Evolutionary conservation across 2,329 filamentous ascomycete genomes (phyloP).

Genomic region (Phyllosticta ampelicida): DNA sequence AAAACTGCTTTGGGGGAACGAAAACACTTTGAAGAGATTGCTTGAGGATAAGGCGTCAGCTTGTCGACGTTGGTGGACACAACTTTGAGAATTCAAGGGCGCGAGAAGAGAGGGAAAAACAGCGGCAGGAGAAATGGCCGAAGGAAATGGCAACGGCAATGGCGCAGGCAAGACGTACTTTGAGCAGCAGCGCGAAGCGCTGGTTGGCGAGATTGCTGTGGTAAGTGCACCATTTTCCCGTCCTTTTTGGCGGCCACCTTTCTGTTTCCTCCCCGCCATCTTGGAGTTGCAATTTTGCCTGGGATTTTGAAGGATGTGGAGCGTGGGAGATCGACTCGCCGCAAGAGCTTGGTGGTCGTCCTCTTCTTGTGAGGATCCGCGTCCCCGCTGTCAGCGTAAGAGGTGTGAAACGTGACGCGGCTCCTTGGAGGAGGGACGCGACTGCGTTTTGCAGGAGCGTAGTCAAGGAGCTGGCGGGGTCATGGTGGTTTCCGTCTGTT

Average conservation of each 20-base stretch:
- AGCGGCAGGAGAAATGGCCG: background rate
- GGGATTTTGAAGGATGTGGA: slow-evolving; percentile 21
- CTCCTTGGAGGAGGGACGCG: background rate
- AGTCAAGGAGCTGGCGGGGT: background rate
- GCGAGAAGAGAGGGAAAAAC: background rate
- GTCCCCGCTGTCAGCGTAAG: background rate
- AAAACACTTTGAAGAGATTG: too few species aligned
- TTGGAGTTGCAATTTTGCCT: slow-evolving; percentile 37
- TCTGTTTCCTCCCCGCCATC: slow-evolving; percentile 30
- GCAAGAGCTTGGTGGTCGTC: background rate
- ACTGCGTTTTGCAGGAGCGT: background rate
- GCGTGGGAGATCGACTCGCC: background rate
- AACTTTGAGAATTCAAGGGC: too few species aligned
- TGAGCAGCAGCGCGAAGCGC: slow-evolving; percentile 61
- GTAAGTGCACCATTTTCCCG: slow-evolving; percentile 40
- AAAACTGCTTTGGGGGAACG: background rate
- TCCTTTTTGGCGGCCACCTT: slow-evolving; percentile 2
- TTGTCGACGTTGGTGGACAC: too few species aligned
- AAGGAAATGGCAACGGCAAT: slow-evolving; percentile 1
- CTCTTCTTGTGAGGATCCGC: background rate
- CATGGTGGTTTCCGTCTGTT: background rate
- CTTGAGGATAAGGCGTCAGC: too few species aligned
- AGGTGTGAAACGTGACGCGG: background rate
- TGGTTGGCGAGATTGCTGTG: slow-evolving; percentile 63
- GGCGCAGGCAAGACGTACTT: slow-evolving; percentile 45